Evolutionary conservation across 2,329 filamentous ascomycete species (phyloP), one percentile per base, ranked within the genome.

Genomic region (Fusarium tupiense): DNA sequence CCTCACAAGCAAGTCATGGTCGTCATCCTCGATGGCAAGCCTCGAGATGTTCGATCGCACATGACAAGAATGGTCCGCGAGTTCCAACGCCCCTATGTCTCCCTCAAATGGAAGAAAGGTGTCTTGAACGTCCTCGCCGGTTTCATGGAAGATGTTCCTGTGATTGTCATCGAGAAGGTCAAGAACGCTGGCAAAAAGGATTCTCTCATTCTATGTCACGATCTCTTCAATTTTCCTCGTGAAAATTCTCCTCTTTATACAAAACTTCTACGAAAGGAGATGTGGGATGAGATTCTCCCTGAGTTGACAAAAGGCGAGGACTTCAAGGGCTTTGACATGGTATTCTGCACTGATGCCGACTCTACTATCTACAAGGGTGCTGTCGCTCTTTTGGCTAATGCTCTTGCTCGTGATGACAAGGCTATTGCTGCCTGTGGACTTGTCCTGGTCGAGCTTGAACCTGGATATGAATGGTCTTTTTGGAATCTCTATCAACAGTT

Each of bases 401-500:
- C 69, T 1, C 44, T 76, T n/a, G 74, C 72, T 0, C 41, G 74
- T 5, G 74, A 76, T 20, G 40, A 72, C 3, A 69, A 77, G 14
- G 74, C 74, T 1, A 75, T 76, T 13, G 74, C 74, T 13, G 74
- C 74, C 6, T 76, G 74, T 59, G 74, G 74, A 0, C 37, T 76
- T 8, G 74, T 76, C 0, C 53, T 76, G 2, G 74, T 76, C 11
- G 74, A 76, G 24, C 44, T 76, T 11, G 74, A 76, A 19, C 74
- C 74, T 2, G 74, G 74, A 5, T 75, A 50, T 14, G 74, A 77
- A 16, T 76, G 74, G 74, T 76, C 74, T 0, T 73, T 77, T 16
- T 76, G 74, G 74, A 76, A 76, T 26, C 37, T 76, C 2, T 77
- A 76, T 46, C 74, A 76, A 3, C 74, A 76, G 12, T 76, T 76